Evolutionary conservation across 2,329 filamentous ascomycete species (phyloP), one percentile per base, ranked within the genome.

Genomic region (Alternaria rosae): DNA sequence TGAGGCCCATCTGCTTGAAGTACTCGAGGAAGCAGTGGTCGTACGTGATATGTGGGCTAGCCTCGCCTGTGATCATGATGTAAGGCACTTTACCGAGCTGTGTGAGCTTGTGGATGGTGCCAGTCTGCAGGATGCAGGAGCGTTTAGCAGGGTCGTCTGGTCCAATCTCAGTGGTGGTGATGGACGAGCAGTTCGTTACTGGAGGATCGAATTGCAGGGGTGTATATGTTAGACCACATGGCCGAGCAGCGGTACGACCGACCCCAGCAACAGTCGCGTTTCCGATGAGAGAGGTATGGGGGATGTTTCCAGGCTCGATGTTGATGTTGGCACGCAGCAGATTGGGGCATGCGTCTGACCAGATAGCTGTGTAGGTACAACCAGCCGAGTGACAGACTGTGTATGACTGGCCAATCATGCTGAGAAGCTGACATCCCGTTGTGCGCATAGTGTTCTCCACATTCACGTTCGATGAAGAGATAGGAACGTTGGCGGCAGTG

Each of bases 1-100:
- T 80, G 0, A 48, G 23, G 7, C 86, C 86, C 2, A 83, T 85
- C 69, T 73, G 70, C 66, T 68, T 63, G 52, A 72, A 58, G 59
- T 70, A 73, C 45, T 68, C 55, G 17, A 78, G 62, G 2, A 74
- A 61, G 58, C 77, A 79, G 44, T 78, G 70, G 53, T 77, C 74
- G 54, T 76, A 77, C 4, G 75, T 73, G 26, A 70, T 69, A 54
- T 78, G 73, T 12, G 69, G 68, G 43, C 69, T 70, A 3, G 75
- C 76, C 54, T 77, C 70, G 21, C 73, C 70, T 3, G 76, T 76
- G 26, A 79, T 65, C 17, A 69, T 68, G 12, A 78, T 64, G 21
- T 75, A 75, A 5, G 76, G 75, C 30, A 74, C 75, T 32, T 67
- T 69, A n/a, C 59, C n/a, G 12, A 69, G 52, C 53, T 67, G 62